Evolutionary conservation across 345 rosid species (phyloP).

Genomic region (Salix arbutifolia): DNA sequence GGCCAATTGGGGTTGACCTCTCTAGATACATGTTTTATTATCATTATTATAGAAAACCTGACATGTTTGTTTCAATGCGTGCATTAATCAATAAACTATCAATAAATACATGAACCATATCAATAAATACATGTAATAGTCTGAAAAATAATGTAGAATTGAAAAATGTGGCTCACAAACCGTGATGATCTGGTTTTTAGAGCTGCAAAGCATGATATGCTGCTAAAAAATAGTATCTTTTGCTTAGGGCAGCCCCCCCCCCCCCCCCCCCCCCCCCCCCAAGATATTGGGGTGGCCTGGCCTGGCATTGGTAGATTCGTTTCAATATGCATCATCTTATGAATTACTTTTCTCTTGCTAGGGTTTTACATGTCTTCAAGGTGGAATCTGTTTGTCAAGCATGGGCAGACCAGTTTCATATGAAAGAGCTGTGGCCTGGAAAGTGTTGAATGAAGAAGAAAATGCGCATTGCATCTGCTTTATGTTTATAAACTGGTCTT

Average conservation of each 20-base stretch:
- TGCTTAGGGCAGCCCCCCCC: not conserved
- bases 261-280: too few relatives aligned
- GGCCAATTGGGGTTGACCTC: not conserved
- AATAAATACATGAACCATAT: too few relatives aligned
- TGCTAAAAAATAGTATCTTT: not conserved
- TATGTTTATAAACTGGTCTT: slow-evolving; percentile 95
- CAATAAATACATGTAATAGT: not conserved
- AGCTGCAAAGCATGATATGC: not conserved
- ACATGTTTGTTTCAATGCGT: not conserved
- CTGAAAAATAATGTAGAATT: not conserved
- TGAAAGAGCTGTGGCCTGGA: slow-evolving; percentile 98
- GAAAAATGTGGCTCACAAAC: not conserved
- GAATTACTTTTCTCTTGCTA: slow-evolving; percentile 14
- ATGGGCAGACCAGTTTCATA: slow-evolving; percentile 97
- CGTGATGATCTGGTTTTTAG: not conserved
- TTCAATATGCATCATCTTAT: not conserved
- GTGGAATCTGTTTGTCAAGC: slow-evolving; percentile 94
- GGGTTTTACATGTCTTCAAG: slow-evolving; percentile 91
- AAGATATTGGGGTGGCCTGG: not conserved
- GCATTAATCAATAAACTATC: too few relatives aligned
- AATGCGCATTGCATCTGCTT: slow-evolving; percentile 94
- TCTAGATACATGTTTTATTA: not conserved
- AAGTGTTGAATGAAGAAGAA: slow-evolving; percentile 92
- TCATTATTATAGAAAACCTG: not conserved
- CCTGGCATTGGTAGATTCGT: not conserved